A percentile compares a stretch with the other conserved stretches of the same genome.
These are phyloP conservation scores for Melampsora occidentalis DNA, from an alignment of 1,284 basidiomycete genomes.

Conservation along the genomic window DNA sequence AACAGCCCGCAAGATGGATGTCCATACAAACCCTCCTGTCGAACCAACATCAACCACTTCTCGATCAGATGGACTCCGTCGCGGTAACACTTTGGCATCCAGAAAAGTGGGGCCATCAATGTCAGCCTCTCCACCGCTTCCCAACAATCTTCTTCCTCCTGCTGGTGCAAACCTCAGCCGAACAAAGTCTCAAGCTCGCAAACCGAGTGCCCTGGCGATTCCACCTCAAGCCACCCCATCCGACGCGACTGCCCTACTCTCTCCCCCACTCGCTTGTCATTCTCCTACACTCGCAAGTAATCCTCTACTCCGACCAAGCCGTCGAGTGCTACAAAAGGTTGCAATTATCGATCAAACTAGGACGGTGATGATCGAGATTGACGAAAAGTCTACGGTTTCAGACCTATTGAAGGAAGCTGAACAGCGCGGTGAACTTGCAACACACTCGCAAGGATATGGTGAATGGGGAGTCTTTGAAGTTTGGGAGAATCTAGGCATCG, in stretches of 20 bases:
- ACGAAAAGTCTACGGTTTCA: constrained; percentile 1
- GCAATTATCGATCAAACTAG: constrained; percentile 22
- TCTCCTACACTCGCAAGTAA: background rate
- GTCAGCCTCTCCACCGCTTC: background rate
- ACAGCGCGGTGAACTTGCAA: constrained; percentile 1
- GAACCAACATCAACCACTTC: background rate
- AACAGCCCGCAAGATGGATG: background rate
- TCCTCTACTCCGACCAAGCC: background rate
- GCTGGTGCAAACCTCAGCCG: background rate
- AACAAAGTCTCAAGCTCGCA: constrained; percentile 1
- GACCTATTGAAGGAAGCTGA: constrained; percentile 19
- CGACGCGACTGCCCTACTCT: background rate
- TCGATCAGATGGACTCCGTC: background rate
- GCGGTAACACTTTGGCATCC: background rate
- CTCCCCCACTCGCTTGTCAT: too few relatives aligned
- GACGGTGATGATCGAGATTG: constrained; percentile 30
- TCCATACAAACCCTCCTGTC: background rate
- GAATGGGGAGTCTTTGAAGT: constrained; percentile 41
- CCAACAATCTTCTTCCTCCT: background rate
- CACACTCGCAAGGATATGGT: constrained; percentile 11
- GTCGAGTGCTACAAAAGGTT: constrained; percentile 17
- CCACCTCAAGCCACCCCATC: background rate
- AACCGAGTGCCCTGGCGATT: background rate
- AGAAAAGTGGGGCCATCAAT: background rate
- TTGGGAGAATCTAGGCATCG: constrained; percentile 36